Base-by-base conservation (phyloP, 257 asterid species). In the Solanum appendiculatum region DNA sequence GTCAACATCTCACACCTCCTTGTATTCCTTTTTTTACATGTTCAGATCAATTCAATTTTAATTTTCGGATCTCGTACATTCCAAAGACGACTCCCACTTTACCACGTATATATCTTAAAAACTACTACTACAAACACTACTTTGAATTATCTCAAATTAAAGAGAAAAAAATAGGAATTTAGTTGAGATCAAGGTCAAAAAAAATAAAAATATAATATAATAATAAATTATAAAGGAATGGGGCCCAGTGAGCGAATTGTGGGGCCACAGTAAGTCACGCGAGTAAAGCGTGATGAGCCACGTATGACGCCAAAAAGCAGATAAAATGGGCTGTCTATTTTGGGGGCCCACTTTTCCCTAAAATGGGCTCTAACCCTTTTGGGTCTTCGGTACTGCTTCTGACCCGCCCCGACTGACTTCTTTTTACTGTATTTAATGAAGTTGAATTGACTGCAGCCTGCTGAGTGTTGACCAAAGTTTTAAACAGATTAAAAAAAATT, bases 241-340 rank as follows among this genome's bases (percentile, higher is more conserved):
- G 56, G 86, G 6, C 85, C 83, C 82, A 82, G 20, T 29, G 37
- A 16, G 88, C 31, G 54, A 15, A 25, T 31, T 7, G 80, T 85
- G 89, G 92, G 91, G 86, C 33, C 83, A 88, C 29, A 31, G 12
- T 23, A 31, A 46, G 37, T 69, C 94, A 91, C 91, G 93, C 92
- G 88, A 82, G 54, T 51, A 86, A 84, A 40, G 86, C 66, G 15
- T 86, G 88, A 51, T 3, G 23, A 15, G 88, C 72, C 94, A 88
- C 94, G 90, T 68, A 46, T 46, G 80, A 85, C 25, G 86, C 77
- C 85, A 44, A 44, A 56, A 66, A 23, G 78, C 74, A 9, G 81
- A 37, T 34, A 20, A 54, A 39, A 40, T 82, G 81, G 83, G 80
- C 51, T 39, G 25, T 69, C 14, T 4, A 27, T 3, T 63, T 66